Evolutionary conservation across 805 yeast species (phyloP), one percentile per base, ranked within the genome.

Genomic region (Zygosaccharomyces kombuchaensis): DNA sequence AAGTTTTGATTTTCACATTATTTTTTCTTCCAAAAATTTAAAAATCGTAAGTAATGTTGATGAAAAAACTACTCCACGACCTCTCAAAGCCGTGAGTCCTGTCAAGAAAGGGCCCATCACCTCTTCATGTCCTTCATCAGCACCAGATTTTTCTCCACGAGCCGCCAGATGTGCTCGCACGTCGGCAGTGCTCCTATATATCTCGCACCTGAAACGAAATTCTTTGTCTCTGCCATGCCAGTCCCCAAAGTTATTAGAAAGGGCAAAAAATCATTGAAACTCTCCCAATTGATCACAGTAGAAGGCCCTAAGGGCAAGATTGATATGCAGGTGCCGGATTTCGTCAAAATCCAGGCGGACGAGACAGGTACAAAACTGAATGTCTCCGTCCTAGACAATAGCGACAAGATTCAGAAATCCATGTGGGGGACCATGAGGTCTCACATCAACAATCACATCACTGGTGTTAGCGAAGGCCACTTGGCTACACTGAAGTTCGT

Each of bases 371-470:
- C 70, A 32, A 69, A 70, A 40, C 63, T 85, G 31, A 53, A 62
- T 4, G 81, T 91, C 3, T 47, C 69, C 1, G 87, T 90, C n/a
- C 68, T 70, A 32, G 76, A 82, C 56, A 72, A 80, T 3, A 58
- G 62, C 1, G 69, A 76, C 56, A 82, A 78, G 59, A 71, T 78
- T 44, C 99, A 93, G 70, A 79, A 84, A 53, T 72, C 95, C 14
- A 80, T 93, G 78, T 93, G 98, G 98, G 99, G 99, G 13, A 93
- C 98, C 6, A 76, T 84, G 43, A 78, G 99, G 63, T 76, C 95
- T 0, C 72, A 83, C 47, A 64, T 93, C 39, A 79, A 81, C 58
- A 91, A 91, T 68, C 78, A 84, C 55, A 75, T 91, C 23, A 72
- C 78, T 30, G 99, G 99, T 43, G 95, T 89, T 32, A 81, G 88